phyloP scores from a whole-genome alignment of 257 asterid genomes.

The Gardenia jasminoides region DNA sequence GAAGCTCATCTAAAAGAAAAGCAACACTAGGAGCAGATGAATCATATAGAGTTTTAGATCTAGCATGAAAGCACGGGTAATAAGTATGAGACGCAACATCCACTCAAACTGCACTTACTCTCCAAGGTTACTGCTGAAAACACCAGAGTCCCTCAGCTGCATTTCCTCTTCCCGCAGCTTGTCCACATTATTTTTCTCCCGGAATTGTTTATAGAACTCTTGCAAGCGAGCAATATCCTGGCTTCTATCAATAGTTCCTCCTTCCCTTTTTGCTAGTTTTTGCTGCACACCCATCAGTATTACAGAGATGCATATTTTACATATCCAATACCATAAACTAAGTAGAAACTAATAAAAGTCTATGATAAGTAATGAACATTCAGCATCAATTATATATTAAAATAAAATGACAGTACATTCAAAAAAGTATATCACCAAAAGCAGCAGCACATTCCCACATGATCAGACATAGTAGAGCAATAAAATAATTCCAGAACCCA shows the following conservation, averaged over 20 bases:
- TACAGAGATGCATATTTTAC: background rate
- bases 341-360: background rate
- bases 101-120: constrained; percentile 65
- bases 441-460: background rate
- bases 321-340: background rate
- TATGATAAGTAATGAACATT: background rate
- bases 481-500: background rate
- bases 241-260: constrained; percentile 86
- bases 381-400: background rate
- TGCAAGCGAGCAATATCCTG: constrained; percentile 81
- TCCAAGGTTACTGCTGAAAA: constrained; percentile 89
- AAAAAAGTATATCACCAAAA: background rate
- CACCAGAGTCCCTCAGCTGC: constrained; percentile 89
- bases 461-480: background rate
- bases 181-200: constrained; percentile 77
- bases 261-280: constrained; percentile 91
- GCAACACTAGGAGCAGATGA: background rate
- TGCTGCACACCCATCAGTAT: constrained; percentile 55
- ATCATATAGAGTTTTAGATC: background rate
- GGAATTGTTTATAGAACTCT: constrained; percentile 74
- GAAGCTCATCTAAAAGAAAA: constrained; percentile 1
- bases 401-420: background rate
- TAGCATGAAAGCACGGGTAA: background rate
- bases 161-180: constrained; percentile 81
- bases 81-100: constrained; percentile 1